phyloP scores from a whole-genome alignment of 2,329 filamentous ascomycete species.

The Eutypella sp. region DNA sequence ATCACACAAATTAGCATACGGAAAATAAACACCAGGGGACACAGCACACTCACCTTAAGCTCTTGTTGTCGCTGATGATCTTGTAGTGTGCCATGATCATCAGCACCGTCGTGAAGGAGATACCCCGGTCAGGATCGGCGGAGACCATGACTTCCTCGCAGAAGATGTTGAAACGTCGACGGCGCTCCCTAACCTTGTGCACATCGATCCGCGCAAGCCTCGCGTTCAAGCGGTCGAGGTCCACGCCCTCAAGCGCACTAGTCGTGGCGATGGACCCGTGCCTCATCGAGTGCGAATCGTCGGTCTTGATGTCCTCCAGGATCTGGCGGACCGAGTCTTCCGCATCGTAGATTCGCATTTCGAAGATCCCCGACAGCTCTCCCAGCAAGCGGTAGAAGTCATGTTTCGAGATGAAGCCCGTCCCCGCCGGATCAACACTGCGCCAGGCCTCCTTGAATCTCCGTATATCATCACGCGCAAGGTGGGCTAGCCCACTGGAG shows the following conservation, averaged over 20 bases:
- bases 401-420: conserved; percentile 86
- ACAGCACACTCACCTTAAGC: conserved; percentile 59
- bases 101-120: conserved; percentile 84
- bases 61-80: conserved; percentile 97
- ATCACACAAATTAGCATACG: no score
- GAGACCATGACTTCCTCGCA: conserved; percentile 95
- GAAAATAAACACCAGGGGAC: no score
- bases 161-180: conserved; percentile 85
- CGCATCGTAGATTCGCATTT: conserved; percentile 92
- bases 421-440: conserved; percentile 85
- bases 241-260: conserved; percentile 55
- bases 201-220: conserved; percentile 72
- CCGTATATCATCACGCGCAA: conserved; percentile 89
- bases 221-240: conserved; percentile 70
- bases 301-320: conserved; percentile 72
- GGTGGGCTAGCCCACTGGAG: conserved; percentile 83
- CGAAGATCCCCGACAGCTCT: conserved; percentile 90
- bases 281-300: conserved; percentile 43
- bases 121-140: conserved; percentile 81
- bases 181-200: conserved; percentile 65
- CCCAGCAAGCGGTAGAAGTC: conserved; percentile 83
- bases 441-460: conserved; percentile 99
- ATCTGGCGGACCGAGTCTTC: conserved; percentile 85
- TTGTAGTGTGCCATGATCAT: conserved; percentile 99
- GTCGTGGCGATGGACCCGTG: conserved; percentile 50